Percentiles rank a stretch among this genome's conserved stretches.
These are phyloP conservation scores for Gentiana macrophylla DNA, from an alignment of 257 asterid genomes.

Conservation along the genomic window DNA sequence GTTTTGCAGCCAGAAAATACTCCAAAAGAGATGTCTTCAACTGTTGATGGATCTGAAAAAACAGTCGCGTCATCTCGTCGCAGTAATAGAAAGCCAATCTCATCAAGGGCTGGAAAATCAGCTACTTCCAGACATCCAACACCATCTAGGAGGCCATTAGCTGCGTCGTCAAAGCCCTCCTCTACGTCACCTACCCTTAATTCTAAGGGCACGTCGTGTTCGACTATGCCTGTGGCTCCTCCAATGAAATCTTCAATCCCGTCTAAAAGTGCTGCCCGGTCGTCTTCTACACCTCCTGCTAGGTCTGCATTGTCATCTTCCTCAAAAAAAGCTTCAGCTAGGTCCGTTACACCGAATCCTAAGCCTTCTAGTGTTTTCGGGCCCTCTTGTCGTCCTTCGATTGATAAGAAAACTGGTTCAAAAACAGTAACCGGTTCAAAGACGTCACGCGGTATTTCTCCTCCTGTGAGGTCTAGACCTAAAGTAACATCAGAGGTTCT, in stretches of 20 bases:
- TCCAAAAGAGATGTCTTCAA: constrained; percentile 15
- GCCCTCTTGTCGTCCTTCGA: constrained; percentile 18
- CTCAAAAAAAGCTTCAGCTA: constrained; percentile 28
- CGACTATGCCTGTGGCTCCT: constrained; percentile 32
- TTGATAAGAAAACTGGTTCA: constrained; percentile 22
- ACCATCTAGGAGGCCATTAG: constrained; percentile 38
- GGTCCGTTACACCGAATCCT: constrained; percentile 49
- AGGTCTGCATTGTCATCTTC: constrained; percentile 27
- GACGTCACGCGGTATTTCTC: constrained; percentile 35
- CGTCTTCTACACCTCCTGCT: constrained; percentile 35
- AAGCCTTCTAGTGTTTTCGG: constrained; percentile 25
- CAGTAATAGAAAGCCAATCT: constrained; percentile 28
- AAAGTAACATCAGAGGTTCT: constrained; percentile 27
- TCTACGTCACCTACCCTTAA: constrained; percentile 45
- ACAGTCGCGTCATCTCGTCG: constrained; percentile 14
- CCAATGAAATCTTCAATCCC: constrained; percentile 45
- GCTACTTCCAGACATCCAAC: constrained; percentile 37
- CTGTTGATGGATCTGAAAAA: constrained; percentile 11
- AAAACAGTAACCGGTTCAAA: constrained; percentile 18
- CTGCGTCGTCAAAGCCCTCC: constrained; percentile 35
- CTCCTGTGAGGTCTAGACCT: constrained; percentile 46
- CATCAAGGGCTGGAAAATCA: constrained; percentile 30
- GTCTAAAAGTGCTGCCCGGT: constrained; percentile 27
- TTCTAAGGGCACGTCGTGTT: constrained; percentile 34
- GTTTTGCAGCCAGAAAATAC: constrained; percentile 26